Percentiles rank a stretch among this genome's conserved stretches.
phyloP scores from a whole-genome alignment of 2,329 filamentous ascomycete genomes.

The Ceratocystis cubensis region DNA sequence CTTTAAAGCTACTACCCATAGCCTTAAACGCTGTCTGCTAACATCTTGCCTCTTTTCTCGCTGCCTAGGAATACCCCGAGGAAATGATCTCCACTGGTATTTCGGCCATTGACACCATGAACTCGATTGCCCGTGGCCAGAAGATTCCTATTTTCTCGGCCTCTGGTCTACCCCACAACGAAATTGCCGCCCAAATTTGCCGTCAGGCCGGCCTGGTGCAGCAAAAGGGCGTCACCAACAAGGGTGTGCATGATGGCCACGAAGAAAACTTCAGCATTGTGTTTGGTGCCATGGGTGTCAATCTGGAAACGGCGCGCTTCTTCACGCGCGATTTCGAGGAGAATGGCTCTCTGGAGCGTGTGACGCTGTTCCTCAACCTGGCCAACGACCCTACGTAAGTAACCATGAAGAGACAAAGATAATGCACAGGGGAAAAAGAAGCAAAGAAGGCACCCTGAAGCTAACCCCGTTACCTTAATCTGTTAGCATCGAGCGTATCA shows the following conservation, averaged over 20 bases:
- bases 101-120: conserved; percentile 97
- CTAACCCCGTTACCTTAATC: not conserved
- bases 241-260: conserved; percentile 90
- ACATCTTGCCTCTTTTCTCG: not conserved
- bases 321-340: conserved; percentile 98
- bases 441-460: not conserved
- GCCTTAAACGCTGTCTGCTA: not conserved
- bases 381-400: conserved; percentile 95
- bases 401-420: not conserved
- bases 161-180: conserved; percentile 95
- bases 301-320: conserved; percentile 96
- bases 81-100: conserved; percentile 99
- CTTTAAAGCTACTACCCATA: not conserved
- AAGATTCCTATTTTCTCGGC: conserved; percentile 99
- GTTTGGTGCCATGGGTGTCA: conserved; percentile 99
- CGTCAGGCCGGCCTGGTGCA: conserved; percentile 89
- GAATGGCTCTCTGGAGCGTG: conserved; percentile 96
- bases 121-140: conserved; percentile 92
- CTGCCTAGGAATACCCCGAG: conserved; percentile 76
- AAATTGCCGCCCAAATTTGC: conserved; percentile 98
- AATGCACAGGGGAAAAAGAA: not conserved
- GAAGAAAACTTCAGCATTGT: conserved; percentile 99
- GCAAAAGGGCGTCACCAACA: conserved; percentile 64
- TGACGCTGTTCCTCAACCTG: conserved; percentile 95
- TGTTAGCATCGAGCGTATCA: conserved; percentile 91